Evolutionary conservation across 345 rosid genomes (phyloP).

Genomic region (Eucalyptus microcorys): DNA sequence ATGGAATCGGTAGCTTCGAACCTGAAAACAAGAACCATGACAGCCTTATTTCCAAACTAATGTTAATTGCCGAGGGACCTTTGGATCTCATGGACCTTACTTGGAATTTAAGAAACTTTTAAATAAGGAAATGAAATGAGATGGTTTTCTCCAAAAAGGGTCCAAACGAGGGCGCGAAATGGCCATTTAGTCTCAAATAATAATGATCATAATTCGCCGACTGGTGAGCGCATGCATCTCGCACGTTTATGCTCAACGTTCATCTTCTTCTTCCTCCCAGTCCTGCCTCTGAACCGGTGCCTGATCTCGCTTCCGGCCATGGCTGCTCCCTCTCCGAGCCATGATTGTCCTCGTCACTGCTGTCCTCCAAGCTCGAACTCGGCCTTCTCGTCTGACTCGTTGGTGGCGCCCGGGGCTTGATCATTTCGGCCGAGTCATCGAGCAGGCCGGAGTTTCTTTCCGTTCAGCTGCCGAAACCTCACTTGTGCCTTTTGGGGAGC

Average conservation of each 20-base stretch:
- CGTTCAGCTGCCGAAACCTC: not conserved
- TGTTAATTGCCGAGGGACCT: not conserved
- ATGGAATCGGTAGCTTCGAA: not conserved
- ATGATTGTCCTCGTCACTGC: not conserved
- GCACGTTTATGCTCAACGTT: not conserved
- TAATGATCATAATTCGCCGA: not conserved
- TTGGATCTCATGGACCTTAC: not conserved
- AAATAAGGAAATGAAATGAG: not conserved
- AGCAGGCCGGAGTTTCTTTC: not conserved
- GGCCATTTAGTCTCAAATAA: not conserved
- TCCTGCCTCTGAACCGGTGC: not conserved
- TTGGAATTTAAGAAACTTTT: not conserved
- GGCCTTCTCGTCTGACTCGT: not conserved
- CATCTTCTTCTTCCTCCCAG: not conserved
- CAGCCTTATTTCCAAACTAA: not conserved
- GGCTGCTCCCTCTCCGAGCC: not conserved
- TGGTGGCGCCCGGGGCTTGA: not conserved
- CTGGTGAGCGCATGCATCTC: not conserved
- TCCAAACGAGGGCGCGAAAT: not conserved
- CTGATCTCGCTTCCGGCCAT: not conserved
- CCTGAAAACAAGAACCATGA: not conserved
- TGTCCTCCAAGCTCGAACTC: not conserved
- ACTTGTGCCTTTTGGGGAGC: not conserved
- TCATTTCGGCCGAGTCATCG: not conserved
- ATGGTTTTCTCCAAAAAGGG: not conserved